Base-by-base conservation (phyloP, 768 basidiomycete species). In the Dendrothele bispora region DNA sequence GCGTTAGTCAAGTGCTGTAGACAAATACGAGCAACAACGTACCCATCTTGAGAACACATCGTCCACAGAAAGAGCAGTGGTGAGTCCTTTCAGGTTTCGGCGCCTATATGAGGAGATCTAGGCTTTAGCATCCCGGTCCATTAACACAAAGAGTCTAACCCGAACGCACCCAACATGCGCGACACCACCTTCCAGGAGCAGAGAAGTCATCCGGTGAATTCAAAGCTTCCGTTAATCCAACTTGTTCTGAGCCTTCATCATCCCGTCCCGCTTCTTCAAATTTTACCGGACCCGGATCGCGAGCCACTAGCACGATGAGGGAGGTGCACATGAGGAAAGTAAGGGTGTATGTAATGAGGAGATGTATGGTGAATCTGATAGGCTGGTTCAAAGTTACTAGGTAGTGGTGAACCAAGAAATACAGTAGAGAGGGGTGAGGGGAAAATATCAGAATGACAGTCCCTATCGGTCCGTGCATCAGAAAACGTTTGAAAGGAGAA, bases 1-100 rank as follows among this genome's bases (percentile, higher is more conserved):
- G 42, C 20, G 21, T 39, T 37, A 45, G 43, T 38, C 56, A 35
- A 62, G 53, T 15, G 27, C 21, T 14, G 26, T 18, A 35, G 27
- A 15, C 11, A 41, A 29, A 28, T n/a, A 20, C 7, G 5, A 42
- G 25, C 27, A 37, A 40, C n/a, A 34, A 24, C 83, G 47, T 43
- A 89, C 89, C 90, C 86, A 91, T 85, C 68, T 91, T 92, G 30
- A 92, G 67, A 10, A 91, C 84, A 60, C 91, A 92, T 29, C 88
- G 77, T 29, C 82, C 80, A 61, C 90, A 93, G 26, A 77, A 61
- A 12, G 73, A 77, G 58, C 88, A 93, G 58, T 93, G 90, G 58
- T 92, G 90, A 2, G 88, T 66, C 39, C 91, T 74, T 55, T 91
- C 88, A 4, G 89, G 87, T 66, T 87, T 90, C 0, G 86, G 83